These are phyloP conservation scores for Tylopilus felleus DNA, from an alignment of 768 basidiomycete genomes.

Conservation along the genomic window DNA sequence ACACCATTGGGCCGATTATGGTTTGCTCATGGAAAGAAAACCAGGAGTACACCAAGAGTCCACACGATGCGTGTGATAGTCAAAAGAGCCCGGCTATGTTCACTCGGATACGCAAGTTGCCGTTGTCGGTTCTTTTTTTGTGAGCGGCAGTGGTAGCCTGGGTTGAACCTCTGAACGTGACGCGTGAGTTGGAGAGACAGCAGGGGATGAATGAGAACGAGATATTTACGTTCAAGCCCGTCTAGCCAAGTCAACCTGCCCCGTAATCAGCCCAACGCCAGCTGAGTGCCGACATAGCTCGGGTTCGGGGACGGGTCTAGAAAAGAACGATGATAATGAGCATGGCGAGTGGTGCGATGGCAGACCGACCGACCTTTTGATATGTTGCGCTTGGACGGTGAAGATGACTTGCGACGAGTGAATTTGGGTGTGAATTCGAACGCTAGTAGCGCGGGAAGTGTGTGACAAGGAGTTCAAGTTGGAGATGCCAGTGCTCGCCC, in stretches of 20 bases:
- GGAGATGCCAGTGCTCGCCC: no score
- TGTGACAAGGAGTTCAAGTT: neutral
- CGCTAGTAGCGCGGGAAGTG: neutral
- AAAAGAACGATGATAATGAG: neutral
- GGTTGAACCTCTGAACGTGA: neutral
- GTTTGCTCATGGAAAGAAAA: neutral
- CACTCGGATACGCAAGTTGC: neutral
- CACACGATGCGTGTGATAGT: neutral
- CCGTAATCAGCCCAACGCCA: neutral
- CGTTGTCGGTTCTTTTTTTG: neutral
- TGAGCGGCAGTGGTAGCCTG: neutral
- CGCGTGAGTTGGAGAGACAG: neutral
- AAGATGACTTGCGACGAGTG: neutral
- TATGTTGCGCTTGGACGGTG: no score
- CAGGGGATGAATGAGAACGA: neutral
- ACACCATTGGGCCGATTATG: neutral
- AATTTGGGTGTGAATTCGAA: neutral
- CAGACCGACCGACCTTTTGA: no score
- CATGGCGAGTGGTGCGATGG: neutral
- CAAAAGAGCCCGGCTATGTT: neutral
- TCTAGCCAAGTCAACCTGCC: neutral
- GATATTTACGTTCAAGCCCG: neutral
- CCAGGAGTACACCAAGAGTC: neutral
- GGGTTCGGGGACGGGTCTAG: neutral
- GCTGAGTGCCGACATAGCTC: no score